Conservation (phyloP, 2,329 filamentous ascomycete species). For the Blastomyces emzantsi region DNA sequence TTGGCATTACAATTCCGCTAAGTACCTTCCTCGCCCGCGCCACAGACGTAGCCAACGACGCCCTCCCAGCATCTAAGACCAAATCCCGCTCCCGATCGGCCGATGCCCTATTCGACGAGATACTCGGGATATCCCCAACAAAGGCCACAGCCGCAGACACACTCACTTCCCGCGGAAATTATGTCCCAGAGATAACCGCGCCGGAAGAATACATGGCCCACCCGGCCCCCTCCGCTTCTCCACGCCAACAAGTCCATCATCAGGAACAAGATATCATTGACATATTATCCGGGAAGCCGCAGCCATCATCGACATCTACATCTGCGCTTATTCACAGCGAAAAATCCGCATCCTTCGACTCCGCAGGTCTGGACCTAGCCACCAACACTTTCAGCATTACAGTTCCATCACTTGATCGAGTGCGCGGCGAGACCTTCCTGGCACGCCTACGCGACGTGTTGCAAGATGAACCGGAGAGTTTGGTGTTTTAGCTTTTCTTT, state of each 20-base stretch:
- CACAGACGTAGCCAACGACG: slow-evolving; percentile 76
- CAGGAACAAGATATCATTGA: slow-evolving; percentile 71
- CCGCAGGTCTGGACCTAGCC: slow-evolving; percentile 31
- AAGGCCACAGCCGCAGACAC: slow-evolving; percentile 40
- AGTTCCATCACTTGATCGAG: slow-evolving; percentile 71
- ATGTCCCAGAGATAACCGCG: slow-evolving; percentile 62
- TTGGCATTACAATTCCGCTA: slow-evolving; percentile 73
- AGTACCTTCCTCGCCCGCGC: slow-evolving; percentile 82
- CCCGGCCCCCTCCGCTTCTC: slow-evolving; percentile 7
- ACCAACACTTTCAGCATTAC: slow-evolving; percentile 73
- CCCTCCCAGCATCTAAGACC: slow-evolving; percentile 59
- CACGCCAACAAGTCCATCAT: slow-evolving; percentile 27
- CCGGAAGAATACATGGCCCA: slow-evolving; percentile 23
- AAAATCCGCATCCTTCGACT: slow-evolving; percentile 20
- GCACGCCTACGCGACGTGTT: slow-evolving; percentile 77
- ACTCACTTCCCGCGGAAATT: slow-evolving; percentile 51
- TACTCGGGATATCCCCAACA: slow-evolving; percentile 51
- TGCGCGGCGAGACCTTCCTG: slow-evolving; percentile 70
- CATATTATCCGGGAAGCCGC: slow-evolving; percentile 51
- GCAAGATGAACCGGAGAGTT: slow-evolving; percentile 66
- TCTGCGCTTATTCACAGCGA: slow-evolving; percentile 23
- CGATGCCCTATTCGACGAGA: slow-evolving; percentile 80
- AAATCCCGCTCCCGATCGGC: slow-evolving; percentile 49
- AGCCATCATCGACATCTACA: slow-evolving; percentile 15
- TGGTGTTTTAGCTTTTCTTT: slow-evolving; percentile 44